phyloP scores from a whole-genome alignment of 176 grass and related monocot genomes.

The Microstegium vimineum region DNA sequence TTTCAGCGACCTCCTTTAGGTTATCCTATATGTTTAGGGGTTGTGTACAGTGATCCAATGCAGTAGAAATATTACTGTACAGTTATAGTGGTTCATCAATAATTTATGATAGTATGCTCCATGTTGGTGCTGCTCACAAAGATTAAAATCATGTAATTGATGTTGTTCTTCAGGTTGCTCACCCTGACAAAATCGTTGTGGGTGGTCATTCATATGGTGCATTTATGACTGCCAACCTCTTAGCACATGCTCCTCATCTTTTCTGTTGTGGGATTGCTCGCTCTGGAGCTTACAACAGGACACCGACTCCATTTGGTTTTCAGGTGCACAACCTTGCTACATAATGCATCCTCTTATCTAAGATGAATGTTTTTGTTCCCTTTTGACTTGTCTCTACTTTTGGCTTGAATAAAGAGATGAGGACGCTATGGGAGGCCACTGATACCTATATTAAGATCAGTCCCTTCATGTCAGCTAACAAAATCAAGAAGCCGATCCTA shows the following conservation, averaged over 20 bases:
- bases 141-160: not conserved
- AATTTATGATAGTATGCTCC: not conserved
- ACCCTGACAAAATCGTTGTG: conserved; percentile 60
- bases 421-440: conserved; percentile 84
- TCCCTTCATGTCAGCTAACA: conserved; percentile 83
- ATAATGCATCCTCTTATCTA: not conserved
- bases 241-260: conserved; percentile 70
- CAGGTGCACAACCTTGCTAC: conserved; percentile 38
- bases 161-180: conserved; percentile 47
- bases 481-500: conserved; percentile 82
- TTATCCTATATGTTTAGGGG: not conserved
- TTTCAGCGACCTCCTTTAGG: not conserved
- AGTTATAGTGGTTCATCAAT: not conserved
- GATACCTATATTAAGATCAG: conserved; percentile 80
- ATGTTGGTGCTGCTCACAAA: not conserved
- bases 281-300: conserved; percentile 93
- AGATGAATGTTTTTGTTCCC: not conserved
- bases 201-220: conserved; percentile 77
- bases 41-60: not conserved
- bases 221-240: conserved; percentile 77
- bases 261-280: conserved; percentile 81
- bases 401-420: conserved; percentile 57
- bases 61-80: not conserved
- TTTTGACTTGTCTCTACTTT: conserved; percentile 14
- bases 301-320: conserved; percentile 87